Evolutionary conservation across 2,329 filamentous ascomycete genomes (phyloP).

Genomic region (Berkeleyomyces basicola): DNA sequence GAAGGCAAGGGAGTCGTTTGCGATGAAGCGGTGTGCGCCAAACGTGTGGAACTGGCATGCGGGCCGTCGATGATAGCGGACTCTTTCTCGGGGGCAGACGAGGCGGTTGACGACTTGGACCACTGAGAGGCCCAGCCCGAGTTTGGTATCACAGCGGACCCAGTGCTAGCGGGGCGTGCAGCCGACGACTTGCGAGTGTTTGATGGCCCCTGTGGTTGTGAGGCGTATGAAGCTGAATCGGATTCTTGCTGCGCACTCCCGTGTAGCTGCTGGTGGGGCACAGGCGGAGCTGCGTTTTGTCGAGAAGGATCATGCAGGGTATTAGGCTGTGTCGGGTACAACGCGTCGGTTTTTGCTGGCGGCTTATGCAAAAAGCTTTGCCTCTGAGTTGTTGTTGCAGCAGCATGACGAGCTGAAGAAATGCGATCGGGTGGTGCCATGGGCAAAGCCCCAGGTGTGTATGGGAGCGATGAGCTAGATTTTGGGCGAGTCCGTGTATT

Average conservation of each 20-base stretch:
- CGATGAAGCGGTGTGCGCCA: constrained; percentile 6
- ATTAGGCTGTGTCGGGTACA: background rate
- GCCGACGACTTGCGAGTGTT: background rate
- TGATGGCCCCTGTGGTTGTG: background rate
- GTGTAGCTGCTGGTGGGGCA: constrained; percentile 2
- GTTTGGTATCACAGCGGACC: background rate
- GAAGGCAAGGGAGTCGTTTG: background rate
- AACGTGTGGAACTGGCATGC: constrained; percentile 4
- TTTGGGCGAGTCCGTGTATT: constrained; percentile 4
- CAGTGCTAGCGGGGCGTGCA: background rate
- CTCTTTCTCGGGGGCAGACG: constrained; percentile 1
- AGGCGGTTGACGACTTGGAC: background rate
- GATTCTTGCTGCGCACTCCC: background rate
- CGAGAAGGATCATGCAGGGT: constrained; percentile 7
- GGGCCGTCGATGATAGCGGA: background rate
- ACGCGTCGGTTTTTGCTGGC: background rate
- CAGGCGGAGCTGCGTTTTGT: background rate
- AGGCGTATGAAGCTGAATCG: background rate
- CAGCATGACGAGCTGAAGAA: background rate
- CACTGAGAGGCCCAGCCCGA: background rate
- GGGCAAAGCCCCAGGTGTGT: background rate
- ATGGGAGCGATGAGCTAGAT: constrained; percentile 1
- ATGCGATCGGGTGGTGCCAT: background rate
- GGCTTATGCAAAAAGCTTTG: background rate
- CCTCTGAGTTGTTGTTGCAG: background rate